Base-by-base conservation (phyloP, 2,329 filamentous ascomycete species). In the Drechslerella dactyloides region DNA sequence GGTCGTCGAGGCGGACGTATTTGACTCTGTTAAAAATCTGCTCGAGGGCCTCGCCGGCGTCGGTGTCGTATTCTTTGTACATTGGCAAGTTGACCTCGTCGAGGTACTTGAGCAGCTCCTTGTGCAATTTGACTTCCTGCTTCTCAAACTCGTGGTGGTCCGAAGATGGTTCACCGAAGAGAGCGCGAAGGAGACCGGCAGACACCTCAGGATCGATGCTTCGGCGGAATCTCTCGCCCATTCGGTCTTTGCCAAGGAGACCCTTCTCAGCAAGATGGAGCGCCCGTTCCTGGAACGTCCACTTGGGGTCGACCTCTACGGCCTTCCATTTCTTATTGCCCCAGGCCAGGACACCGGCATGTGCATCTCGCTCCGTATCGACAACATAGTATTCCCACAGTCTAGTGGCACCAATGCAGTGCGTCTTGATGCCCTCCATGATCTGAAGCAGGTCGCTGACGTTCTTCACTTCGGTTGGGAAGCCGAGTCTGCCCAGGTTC, bases 361-460 rank as follows among this genome's bases (percentile, higher is more conserved):
- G 84, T 3, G 87, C 84, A 77, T 93, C 86, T 30, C 85, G 83
- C 65, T 93, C 87, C 2, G 94, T 87, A 77, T 97, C 86, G 65
- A 96, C 82, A 15, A 89, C 87, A 78, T 97, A 99, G 81, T 89
- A 99, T 78, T 99, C 90, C 94, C 94, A 99, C 1, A 99, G 84
- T 54, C 88, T 88, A 72, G 93, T 86, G 44, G 86, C 84, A 24
- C 86, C 85, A 77, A 99, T 86, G 37, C 94, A 91, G 60, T 92
- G 85, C 19, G 86, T 86, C 79, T 94, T 96, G 77, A 96, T 85
- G 7, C 86, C 90, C 30, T 91, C 87, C 88, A 97, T 96, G 69
- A 97, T 86, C 74, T 85, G 84, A 24, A 90, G 78, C 1, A 99
- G 81, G 76, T 97, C 93, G 51, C 89, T 87, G 2, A 84, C 82